Conservation (phyloP, 495 filamentous ascomycete genomes). For the Trichoderma erinaceum region DNA sequence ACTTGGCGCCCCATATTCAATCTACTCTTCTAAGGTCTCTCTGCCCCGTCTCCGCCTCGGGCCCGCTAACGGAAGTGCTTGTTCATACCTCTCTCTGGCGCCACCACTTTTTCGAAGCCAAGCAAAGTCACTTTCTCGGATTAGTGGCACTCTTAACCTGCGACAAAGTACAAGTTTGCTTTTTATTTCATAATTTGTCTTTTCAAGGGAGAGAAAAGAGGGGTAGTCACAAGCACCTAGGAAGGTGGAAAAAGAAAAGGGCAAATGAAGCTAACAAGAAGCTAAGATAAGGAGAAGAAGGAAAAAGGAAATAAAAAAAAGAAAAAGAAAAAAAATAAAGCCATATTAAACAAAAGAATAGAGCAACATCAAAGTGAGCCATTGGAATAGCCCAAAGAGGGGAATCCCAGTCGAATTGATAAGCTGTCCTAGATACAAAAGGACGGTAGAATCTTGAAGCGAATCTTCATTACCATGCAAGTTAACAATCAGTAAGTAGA, state of each 20-base stretch:
- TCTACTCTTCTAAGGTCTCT: no score
- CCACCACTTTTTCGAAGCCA: no score
- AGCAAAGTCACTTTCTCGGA: not conserved
- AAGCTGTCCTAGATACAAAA: conserved; percentile 11
- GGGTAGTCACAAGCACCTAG: not conserved
- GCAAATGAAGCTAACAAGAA: no score
- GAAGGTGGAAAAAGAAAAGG: no score
- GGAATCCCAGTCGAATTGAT: conserved; percentile 7
- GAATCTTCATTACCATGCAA: conserved; percentile 13
- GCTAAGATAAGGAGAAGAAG: no score
- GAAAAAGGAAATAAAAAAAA: no score
- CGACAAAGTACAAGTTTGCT: not conserved
- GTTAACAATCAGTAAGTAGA: conserved; percentile 12
- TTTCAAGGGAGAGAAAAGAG: not conserved
- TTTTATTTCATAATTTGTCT: not conserved
- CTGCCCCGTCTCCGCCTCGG: no score
- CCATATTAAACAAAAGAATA: not conserved
- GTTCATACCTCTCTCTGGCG: no score
- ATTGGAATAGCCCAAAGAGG: not conserved
- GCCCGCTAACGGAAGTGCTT: no score
- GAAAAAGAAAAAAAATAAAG: no score
- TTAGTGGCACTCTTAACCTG: not conserved
- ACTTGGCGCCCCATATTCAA: no score
- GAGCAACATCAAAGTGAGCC: no score
- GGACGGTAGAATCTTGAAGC: conserved; percentile 12